These are phyloP conservation scores for Fraxinus latifolia DNA, from an alignment of 305 asterid genomes.

Conservation along the genomic window DNA sequence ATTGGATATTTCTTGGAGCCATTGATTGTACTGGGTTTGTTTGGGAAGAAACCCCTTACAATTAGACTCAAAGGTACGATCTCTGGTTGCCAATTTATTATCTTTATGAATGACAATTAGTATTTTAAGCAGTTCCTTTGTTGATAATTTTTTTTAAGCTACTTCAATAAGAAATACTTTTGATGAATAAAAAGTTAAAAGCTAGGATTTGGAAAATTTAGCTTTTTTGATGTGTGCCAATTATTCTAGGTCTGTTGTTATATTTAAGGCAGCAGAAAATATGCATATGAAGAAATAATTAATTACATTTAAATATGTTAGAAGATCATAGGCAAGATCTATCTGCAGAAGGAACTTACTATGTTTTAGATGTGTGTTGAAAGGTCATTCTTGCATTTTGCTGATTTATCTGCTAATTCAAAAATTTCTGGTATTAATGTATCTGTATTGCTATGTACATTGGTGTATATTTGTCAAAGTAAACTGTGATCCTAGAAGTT, in stretches of 20 bases:
- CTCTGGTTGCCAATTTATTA: constrained; percentile 2
- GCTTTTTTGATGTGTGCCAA: neutral
- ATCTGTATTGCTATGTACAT: neutral
- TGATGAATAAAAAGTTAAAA: neutral
- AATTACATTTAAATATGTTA: neutral
- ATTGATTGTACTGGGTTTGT: constrained; percentile 66
- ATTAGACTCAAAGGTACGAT: constrained; percentile 65
- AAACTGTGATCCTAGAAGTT: neutral
- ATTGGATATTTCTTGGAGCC: constrained; percentile 88
- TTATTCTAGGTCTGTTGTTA: neutral
- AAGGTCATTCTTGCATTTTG: neutral
- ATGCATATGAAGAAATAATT: neutral
- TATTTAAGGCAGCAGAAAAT: neutral
- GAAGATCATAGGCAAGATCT: neutral
- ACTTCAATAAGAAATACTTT: neutral
- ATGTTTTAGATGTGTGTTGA: neutral
- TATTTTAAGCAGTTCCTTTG: neutral
- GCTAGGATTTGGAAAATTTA: neutral
- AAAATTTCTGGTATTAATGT: neutral
- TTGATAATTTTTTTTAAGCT: neutral
- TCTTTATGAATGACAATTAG: neutral
- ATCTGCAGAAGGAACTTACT: neutral
- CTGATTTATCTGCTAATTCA: neutral
- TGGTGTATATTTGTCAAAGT: neutral
- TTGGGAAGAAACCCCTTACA: constrained; percentile 72